Evolutionary conservation across 1,284 basidiomycete genomes (phyloP).

Genomic region (Ustilago shanxiensis): DNA sequence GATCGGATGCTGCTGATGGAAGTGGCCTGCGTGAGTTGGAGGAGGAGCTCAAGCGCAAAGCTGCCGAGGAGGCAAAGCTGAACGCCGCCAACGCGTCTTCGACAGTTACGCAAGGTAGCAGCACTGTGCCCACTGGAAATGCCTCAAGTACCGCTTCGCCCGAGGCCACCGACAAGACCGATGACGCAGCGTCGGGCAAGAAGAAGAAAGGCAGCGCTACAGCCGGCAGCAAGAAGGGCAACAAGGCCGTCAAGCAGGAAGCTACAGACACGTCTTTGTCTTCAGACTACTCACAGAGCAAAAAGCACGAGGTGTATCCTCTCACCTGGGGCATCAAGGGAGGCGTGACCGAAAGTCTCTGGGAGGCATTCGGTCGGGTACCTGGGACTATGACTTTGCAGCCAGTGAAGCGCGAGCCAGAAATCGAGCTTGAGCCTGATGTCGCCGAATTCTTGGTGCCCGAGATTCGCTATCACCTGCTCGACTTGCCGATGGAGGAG

Average conservation of each 20-base stretch:
- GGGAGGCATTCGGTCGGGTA: constrained; percentile 64
- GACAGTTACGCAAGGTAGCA: constrained; percentile 8
- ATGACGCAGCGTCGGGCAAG: constrained; percentile 21
- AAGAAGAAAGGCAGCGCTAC: constrained; percentile 30
- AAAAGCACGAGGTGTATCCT: constrained; percentile 60
- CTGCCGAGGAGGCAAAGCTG: constrained; percentile 36
- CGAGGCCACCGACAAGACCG: constrained; percentile 22
- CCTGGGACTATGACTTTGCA: constrained; percentile 58
- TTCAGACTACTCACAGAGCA: constrained; percentile 27
- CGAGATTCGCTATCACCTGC: constrained; percentile 51
- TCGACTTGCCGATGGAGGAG: constrained; percentile 54
- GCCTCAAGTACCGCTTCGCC: constrained; percentile 22
- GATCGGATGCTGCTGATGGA: constrained; percentile 58
- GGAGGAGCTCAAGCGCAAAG: constrained; percentile 46
- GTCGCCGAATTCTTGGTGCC: constrained; percentile 56
- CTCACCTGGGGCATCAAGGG: constrained; percentile 54
- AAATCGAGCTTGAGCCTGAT: constrained; percentile 54
- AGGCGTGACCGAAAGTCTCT: constrained; percentile 59
- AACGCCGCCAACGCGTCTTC: constrained; percentile 19
- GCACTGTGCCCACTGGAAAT: constrained; percentile 1
- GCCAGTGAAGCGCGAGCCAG: constrained; percentile 51
- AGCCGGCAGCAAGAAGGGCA: constrained; percentile 29
- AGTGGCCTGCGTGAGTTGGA: constrained; percentile 55
- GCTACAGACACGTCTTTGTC: constrained; percentile 4
- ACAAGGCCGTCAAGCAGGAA: constrained; percentile 36